Conservation (phyloP, 306 rosid species). For the Fragaria iinumae region DNA sequence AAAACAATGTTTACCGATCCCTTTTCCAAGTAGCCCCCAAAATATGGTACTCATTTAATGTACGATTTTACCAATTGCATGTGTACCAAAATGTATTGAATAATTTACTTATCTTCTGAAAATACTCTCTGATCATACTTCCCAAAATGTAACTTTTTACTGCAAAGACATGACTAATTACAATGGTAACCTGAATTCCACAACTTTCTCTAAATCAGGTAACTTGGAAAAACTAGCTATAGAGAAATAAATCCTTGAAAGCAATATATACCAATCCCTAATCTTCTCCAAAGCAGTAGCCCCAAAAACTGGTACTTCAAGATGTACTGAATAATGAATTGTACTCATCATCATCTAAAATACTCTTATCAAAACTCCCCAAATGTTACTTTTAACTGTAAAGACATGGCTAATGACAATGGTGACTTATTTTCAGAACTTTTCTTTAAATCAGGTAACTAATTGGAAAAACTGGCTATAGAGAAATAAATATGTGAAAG, state of each 20-base stretch:
- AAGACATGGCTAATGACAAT: neutral
- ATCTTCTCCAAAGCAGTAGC: neutral
- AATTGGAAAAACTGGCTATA: conserved; percentile 17
- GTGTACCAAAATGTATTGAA: neutral
- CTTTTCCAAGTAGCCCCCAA: conserved; percentile 3
- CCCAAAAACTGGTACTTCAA: neutral
- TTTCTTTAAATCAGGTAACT: conserved; percentile 41
- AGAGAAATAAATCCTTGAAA: conserved; percentile 32
- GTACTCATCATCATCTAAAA: neutral
- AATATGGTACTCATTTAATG: neutral
- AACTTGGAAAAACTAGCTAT: conserved; percentile 29
- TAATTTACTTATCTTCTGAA: neutral
- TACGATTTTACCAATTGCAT: neutral
- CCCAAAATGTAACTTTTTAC: neutral
- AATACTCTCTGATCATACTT: neutral
- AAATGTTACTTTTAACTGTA: neutral
- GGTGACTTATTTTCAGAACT: conserved; percentile 20
- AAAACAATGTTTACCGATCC: conserved; percentile 28
- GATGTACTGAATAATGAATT: too few relatives aligned
- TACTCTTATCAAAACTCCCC: neutral
- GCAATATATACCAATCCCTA: conserved; percentile 23
- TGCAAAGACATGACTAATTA: neutral
- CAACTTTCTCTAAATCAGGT: conserved; percentile 34
- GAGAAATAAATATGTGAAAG: conserved; percentile 34
- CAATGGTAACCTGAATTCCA: conserved; percentile 12